A percentile compares a stretch with the other conserved stretches of the same genome.
These are phyloP conservation scores for Arabidopsis arenosa DNA, from an alignment of 345 rosid genomes.

Conservation along the genomic window DNA sequence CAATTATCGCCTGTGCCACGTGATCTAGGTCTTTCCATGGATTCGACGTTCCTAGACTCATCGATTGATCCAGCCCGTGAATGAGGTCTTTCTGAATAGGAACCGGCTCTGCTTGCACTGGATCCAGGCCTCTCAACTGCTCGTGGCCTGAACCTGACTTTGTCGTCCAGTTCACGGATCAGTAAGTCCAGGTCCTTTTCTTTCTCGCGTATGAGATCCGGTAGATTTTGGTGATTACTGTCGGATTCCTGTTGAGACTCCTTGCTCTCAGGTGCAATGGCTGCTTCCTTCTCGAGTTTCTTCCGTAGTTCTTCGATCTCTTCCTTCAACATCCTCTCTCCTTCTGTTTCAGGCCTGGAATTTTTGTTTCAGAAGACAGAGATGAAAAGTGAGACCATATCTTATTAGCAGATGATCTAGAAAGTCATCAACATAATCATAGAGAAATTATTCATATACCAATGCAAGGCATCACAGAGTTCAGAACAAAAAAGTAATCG, in stretches of 20 bases:
- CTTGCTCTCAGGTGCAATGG: conserved; percentile 39
- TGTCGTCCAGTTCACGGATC: conserved; percentile 73
- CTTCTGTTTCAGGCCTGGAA: conserved; percentile 88
- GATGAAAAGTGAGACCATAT: conserved; percentile 5
- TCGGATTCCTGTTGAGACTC: conserved; percentile 51
- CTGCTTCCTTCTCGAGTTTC: conserved; percentile 54
- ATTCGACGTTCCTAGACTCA: conserved; percentile 70
- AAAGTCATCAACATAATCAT: conserved; percentile 3
- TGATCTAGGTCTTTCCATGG: conserved; percentile 77
- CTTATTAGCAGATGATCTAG: conserved; percentile 12
- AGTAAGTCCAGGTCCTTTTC: conserved; percentile 73
- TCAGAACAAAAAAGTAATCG: conserved; percentile 1
- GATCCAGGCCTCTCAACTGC: conserved; percentile 69
- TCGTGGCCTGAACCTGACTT: conserved; percentile 79
- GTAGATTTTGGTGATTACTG: conserved; percentile 46
- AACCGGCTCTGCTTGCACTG: conserved; percentile 65
- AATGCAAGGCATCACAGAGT: neutral
- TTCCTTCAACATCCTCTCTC: conserved; percentile 72
- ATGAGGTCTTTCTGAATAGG: conserved; percentile 74
- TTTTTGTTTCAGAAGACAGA: conserved; percentile 10
- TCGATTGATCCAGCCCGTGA: conserved; percentile 84
- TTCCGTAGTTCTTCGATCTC: conserved; percentile 64
- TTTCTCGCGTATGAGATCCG: conserved; percentile 55
- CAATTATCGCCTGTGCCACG: conserved; percentile 73
- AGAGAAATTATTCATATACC: neutral